Conservation (phyloP, 1,284 basidiomycete genomes). For the Athelia psychrophila region DNA sequence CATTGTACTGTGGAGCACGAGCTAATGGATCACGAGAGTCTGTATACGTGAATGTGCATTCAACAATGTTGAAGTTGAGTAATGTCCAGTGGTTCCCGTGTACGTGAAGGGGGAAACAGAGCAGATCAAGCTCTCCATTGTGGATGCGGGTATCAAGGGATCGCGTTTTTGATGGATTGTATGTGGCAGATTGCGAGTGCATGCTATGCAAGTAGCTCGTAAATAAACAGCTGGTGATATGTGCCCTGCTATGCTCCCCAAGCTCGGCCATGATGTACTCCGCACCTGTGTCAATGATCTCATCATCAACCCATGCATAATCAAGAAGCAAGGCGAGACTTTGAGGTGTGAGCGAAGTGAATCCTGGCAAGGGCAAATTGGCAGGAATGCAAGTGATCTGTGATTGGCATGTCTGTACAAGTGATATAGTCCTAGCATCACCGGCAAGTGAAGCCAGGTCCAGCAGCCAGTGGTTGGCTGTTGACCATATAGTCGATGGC, state of each 20-base stretch:
- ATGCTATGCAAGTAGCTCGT: neutral
- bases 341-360: too few relatives aligned
- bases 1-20: neutral
- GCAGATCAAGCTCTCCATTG: neutral
- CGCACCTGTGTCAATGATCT: neutral
- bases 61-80: neutral
- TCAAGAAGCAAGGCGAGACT: too few relatives aligned
- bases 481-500: too few relatives aligned
- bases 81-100: slow-evolving; percentile 12
- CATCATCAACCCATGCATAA: neutral
- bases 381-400: too few relatives aligned
- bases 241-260: too few relatives aligned
- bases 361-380: too few relatives aligned
- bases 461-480: too few relatives aligned
- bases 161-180: neutral
- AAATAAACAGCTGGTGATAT: slow-evolving; percentile 1
- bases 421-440: too few relatives aligned
- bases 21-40: neutral
- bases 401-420: too few relatives aligned
- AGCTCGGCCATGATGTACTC: neutral
- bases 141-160: neutral
- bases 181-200: neutral
- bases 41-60: slow-evolving; percentile 2
- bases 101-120: slow-evolving; percentile 9
- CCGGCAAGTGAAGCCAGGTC: too few relatives aligned